phyloP scores from a whole-genome alignment of 2,329 filamentous ascomycete genomes.

The Ramularia collo-cygni region DNA sequence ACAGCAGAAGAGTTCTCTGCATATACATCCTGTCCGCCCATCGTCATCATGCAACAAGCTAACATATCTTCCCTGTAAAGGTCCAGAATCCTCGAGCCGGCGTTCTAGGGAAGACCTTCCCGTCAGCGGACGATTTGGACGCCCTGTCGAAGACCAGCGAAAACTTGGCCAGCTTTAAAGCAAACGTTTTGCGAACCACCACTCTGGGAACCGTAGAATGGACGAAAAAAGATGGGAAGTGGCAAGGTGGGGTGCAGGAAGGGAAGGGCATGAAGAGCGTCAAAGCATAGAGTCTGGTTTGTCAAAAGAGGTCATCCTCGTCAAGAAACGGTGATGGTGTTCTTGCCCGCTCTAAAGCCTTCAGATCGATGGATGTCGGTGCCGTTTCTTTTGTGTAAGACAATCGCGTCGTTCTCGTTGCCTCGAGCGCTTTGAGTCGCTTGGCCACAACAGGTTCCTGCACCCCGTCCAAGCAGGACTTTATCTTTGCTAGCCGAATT shows the following conservation, averaged over 20 bases:
- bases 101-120: slow-evolving; percentile 29
- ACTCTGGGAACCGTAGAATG: slow-evolving; percentile 31
- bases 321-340: no score
- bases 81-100: slow-evolving; percentile 25
- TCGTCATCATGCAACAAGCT: neutral
- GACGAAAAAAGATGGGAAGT: slow-evolving; percentile 27
- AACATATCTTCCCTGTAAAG: slow-evolving; percentile 16
- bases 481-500: no score
- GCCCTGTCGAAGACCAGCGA: slow-evolving; percentile 28
- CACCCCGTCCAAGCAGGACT: no score
- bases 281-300: no score
- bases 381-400: no score
- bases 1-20: slow-evolving; percentile 6
- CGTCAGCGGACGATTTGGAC: slow-evolving; percentile 30
- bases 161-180: slow-evolving; percentile 33
- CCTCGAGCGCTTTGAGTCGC: no score
- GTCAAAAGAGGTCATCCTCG: no score
- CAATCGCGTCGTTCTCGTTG: no score
- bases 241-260: slow-evolving; percentile 26
- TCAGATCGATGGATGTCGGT: no score
- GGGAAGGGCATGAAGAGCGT: slow-evolving; percentile 7
- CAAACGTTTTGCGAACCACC: slow-evolving; percentile 31
- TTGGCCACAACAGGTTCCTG: no score
- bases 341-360: no score
- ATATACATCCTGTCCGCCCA: slow-evolving; percentile 1